These are phyloP conservation scores for Hypoxylon intermedium DNA, from an alignment of 495 filamentous ascomycete genomes.

Conservation along the genomic window DNA sequence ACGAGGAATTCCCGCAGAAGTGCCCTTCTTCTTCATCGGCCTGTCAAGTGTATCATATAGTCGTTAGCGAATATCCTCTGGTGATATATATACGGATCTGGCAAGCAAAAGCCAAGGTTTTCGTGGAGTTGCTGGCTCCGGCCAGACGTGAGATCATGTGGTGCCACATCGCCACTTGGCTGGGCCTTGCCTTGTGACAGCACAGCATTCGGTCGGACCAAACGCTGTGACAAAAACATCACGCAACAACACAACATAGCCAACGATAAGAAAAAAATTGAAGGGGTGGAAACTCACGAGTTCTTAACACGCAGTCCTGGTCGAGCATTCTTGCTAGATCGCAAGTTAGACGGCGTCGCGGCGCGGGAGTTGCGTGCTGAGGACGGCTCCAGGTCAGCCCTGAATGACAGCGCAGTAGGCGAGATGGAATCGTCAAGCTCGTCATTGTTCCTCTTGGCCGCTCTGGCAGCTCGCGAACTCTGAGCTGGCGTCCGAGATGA, in stretches of 20 bases:
- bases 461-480: constrained; percentile 40
- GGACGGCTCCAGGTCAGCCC: constrained; percentile 46
- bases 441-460: constrained; percentile 55
- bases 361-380: constrained; percentile 61
- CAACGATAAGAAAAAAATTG: constrained; percentile 8
- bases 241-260: constrained; percentile 12
- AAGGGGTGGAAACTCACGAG: constrained; percentile 64
- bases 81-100: constrained; percentile 5
- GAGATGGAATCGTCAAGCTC: constrained; percentile 55
- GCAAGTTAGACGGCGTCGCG: constrained; percentile 59
- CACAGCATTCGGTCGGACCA: constrained; percentile 31
- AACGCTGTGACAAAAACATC: constrained; percentile 23
- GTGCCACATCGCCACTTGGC: constrained; percentile 48
- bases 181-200: constrained; percentile 43
- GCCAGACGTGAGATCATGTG: constrained; percentile 43
- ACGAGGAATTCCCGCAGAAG: constrained; percentile 59
- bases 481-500: constrained; percentile 40
- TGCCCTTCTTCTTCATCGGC: constrained; percentile 64
- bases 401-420: constrained; percentile 53
- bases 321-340: constrained; percentile 62
- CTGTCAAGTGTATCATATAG: constrained; percentile 40
- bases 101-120: constrained; percentile 13
- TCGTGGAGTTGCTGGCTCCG: constrained; percentile 31
- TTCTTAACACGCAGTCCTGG: constrained; percentile 69
- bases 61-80: constrained; percentile 24